Percentiles rank a stretch among this genome's conserved stretches.
Conservation (phyloP, 345 rosid genomes). For the Hibiscus trionum region DNA sequence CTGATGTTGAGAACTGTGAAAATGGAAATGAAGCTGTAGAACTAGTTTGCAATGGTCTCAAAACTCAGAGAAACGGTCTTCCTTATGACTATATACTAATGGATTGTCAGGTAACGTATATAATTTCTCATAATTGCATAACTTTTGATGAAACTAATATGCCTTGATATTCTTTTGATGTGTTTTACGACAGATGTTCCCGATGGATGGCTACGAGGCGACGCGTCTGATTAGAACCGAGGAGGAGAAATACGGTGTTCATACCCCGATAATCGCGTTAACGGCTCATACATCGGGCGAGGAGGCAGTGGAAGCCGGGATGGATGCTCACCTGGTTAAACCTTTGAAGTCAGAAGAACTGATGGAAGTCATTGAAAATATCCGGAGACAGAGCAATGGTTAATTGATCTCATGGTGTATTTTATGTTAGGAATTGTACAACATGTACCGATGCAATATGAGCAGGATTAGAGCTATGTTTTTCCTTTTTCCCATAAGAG, state of each 20-base stretch:
- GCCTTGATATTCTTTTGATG: not conserved
- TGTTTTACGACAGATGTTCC: slow-evolving; percentile 47
- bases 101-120: slow-evolving; percentile 67
- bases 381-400: not conserved
- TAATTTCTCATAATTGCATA: not conserved
- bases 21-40: slow-evolving; percentile 53
- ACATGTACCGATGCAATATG: not conserved
- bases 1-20: slow-evolving; percentile 31
- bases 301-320: slow-evolving; percentile 23
- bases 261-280: slow-evolving; percentile 61
- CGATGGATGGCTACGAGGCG: slow-evolving; percentile 67
- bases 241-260: slow-evolving; percentile 43
- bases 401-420: not conserved
- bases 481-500: too few species aligned
- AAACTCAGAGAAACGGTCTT: slow-evolving; percentile 15
- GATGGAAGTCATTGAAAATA: not conserved
- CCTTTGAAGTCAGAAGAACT: not conserved
- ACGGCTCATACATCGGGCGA: slow-evolving; percentile 44
- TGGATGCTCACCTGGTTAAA: not conserved
- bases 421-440: not conserved
- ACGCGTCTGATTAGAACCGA: slow-evolving; percentile 45
- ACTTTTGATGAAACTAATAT: not conserved
- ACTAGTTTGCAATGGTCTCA: slow-evolving; percentile 28
- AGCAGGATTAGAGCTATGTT: not conserved
- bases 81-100: slow-evolving; percentile 68